Conservation (phyloP, 2,329 filamentous ascomycete species). For the Erysiphe pulchra region DNA sequence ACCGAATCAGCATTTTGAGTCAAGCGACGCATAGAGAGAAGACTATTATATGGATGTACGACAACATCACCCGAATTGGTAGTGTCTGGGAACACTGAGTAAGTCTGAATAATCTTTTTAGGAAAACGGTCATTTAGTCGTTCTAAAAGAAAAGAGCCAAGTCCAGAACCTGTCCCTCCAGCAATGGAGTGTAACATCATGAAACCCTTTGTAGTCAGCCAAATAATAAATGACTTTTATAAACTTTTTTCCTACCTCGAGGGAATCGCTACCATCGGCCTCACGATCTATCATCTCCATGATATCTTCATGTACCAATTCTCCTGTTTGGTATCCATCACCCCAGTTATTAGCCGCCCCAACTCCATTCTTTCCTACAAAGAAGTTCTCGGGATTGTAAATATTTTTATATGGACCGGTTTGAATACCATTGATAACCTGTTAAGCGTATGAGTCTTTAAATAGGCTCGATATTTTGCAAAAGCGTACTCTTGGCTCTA, state of each 20-base stretch:
- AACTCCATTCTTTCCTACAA: constrained; percentile 75
- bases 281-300: constrained; percentile 99
- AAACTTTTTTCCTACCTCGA: constrained; percentile 36
- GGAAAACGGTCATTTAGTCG: constrained; percentile 91
- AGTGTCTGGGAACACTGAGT: constrained; percentile 92
- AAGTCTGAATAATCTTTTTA: constrained; percentile 97
- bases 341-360: constrained; percentile 98
- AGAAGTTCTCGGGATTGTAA: constrained; percentile 99
- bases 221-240: neutral
- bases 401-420: constrained; percentile 91
- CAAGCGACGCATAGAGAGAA: constrained; percentile 70
- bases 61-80: constrained; percentile 73
- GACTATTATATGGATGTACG: constrained; percentile 93
- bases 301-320: constrained; percentile 81
- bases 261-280: constrained; percentile 87
- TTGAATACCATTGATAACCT: constrained; percentile 81
- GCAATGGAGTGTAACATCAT: constrained; percentile 98
- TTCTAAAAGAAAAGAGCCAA: constrained; percentile 86
- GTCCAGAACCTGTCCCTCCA: constrained; percentile 83
- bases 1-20: constrained; percentile 96
- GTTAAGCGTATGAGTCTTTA: constrained; percentile 1
- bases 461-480: neutral
- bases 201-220: constrained; percentile 38
- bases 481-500: constrained; percentile 55
- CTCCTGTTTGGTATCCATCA: constrained; percentile 79